Evolutionary conservation across 768 basidiomycete genomes (phyloP), one percentile per base, ranked within the genome.

Genomic region (Boletus rubropictus): DNA sequence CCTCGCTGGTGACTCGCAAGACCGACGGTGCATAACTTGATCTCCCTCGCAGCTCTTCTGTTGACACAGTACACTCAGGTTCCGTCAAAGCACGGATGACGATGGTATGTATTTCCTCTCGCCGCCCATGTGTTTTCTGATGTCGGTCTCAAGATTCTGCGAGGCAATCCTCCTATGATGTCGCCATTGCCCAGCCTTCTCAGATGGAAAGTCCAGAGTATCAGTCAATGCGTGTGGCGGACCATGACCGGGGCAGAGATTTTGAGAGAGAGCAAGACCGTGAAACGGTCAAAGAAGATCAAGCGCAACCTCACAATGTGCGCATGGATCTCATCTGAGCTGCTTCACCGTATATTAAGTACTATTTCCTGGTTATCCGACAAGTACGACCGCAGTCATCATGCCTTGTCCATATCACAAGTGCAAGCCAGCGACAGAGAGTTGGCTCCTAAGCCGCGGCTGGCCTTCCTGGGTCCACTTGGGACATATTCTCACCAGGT

Each of bases 141-240:
- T 32, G 1, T 22, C 33, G 20, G 40, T 27, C 32, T 77, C 78
- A 81, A 66, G 66, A 74, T 43, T 65, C 80, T 37, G 59, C 79
- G 8, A 76, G 88, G 48, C 78, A 84, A 20, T 75, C 80, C 5
- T 90, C 88, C 60, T 80, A 86, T 27, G 76, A 86, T 11, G 73
- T 64, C 14, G 52, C 64, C 24, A 55, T 85, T 40, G 78, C 86
- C 21, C 89, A 92, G 57, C 86, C 87, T 24, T 88, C 89, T 31
- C 89, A 91, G 69, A 92, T 91, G 89, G 89, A 89, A 39, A 90
- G 89, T 61, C 91, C 90, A 65, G 86, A 89, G 61, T 89, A 90
- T 58, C 89, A 92, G 55, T 87, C 89, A 10, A 67, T 84, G 56
- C 85, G 86, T 44, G 71, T 78, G 12, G 73, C 70, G 35, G 85